Percentiles rank a stretch among this genome's conserved stretches.
Evolutionary conservation across 2,329 filamentous ascomycete genomes (phyloP).

Genomic region (Sporothrix globosa): DNA sequence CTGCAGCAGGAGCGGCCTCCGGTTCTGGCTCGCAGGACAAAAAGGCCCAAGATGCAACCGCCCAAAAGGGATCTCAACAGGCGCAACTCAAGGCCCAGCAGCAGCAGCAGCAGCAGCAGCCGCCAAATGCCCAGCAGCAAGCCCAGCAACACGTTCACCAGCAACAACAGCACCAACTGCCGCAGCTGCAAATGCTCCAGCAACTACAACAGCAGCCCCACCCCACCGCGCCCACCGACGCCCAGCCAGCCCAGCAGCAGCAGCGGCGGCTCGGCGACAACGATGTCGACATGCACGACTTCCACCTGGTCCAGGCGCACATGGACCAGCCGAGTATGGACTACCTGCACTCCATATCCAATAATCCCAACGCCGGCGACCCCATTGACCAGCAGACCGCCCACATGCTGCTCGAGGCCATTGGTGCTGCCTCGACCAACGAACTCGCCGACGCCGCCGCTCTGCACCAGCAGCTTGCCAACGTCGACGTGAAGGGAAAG

Average conservation of each 20-base stretch:
- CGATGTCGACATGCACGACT: constrained; percentile 16
- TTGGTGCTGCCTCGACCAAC: not conserved
- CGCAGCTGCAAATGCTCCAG: not conserved
- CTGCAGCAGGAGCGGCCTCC: not conserved
- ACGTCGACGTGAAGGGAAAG: not conserved
- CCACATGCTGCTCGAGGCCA: constrained; percentile 9
- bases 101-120: not conserved
- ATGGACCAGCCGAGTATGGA: not conserved
- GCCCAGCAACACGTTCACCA: not conserved
- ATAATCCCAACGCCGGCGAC: not conserved
- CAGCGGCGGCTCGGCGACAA: constrained; percentile 5
- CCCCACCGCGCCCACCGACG: not conserved
- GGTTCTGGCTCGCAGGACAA: not conserved
- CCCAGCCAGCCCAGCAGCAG: not conserved
- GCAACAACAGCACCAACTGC: not conserved
- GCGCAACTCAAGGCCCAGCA: constrained; percentile 14
- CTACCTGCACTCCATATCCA: not conserved
- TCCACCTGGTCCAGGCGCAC: constrained; percentile 4
- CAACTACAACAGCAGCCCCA: not conserved
- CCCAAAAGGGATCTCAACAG: not conserved
- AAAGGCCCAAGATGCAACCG: not conserved
- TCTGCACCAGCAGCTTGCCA: constrained; percentile 16
- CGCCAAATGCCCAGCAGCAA: not conserved
- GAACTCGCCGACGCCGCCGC: constrained; percentile 4
- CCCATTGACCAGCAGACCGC: constrained; percentile 2